Evolutionary conservation across 352 stramenopile genomes (phyloP).

Genomic region (Globisporangium solare): DNA sequence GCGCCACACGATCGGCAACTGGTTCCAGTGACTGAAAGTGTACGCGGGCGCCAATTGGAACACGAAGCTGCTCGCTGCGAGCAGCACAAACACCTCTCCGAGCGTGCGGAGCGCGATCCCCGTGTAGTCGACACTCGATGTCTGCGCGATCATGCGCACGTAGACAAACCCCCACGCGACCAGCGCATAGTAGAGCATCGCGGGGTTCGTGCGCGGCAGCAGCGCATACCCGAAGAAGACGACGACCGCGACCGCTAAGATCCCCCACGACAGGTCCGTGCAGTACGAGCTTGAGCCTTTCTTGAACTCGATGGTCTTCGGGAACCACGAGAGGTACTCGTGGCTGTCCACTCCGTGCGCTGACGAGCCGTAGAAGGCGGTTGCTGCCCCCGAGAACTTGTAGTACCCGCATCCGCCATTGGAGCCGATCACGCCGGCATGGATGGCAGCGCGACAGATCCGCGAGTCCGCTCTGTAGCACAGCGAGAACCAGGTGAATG

Average conservation of each 20-base stretch:
- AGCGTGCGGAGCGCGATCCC: slow-evolving; percentile 42
- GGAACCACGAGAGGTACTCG: slow-evolving; percentile 70
- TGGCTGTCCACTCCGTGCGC: slow-evolving; percentile 46
- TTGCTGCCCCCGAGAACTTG: slow-evolving; percentile 18
- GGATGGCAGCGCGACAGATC: slow-evolving; percentile 75
- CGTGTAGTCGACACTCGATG: slow-evolving; percentile 53
- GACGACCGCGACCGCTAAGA: slow-evolving; percentile 40
- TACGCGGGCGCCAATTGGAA: slow-evolving; percentile 32
- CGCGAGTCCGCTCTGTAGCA: slow-evolving; percentile 56
- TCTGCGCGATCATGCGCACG: slow-evolving; percentile 56
- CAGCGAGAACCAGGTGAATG: not conserved
- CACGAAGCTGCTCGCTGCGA: slow-evolving; percentile 41
- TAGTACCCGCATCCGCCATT: slow-evolving; percentile 61
- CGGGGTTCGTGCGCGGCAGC: slow-evolving; percentile 32
- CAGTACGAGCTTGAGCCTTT: slow-evolving; percentile 45
- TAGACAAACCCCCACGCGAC: slow-evolving; percentile 74
- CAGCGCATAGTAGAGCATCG: slow-evolving; percentile 47
- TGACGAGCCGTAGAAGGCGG: slow-evolving; percentile 39
- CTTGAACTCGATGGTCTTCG: slow-evolving; percentile 78
- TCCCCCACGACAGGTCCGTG: slow-evolving; percentile 71
- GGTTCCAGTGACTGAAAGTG: slow-evolving; percentile 48
- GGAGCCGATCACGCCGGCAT: slow-evolving; percentile 59
- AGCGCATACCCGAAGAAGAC: slow-evolving; percentile 41
- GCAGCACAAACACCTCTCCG: slow-evolving; percentile 59
- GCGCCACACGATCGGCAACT: slow-evolving; percentile 23